Evolutionary conservation across 257 asterid genomes (phyloP), one percentile per base, ranked within the genome.

Genomic region (Lithospermum erythrorhizon): DNA sequence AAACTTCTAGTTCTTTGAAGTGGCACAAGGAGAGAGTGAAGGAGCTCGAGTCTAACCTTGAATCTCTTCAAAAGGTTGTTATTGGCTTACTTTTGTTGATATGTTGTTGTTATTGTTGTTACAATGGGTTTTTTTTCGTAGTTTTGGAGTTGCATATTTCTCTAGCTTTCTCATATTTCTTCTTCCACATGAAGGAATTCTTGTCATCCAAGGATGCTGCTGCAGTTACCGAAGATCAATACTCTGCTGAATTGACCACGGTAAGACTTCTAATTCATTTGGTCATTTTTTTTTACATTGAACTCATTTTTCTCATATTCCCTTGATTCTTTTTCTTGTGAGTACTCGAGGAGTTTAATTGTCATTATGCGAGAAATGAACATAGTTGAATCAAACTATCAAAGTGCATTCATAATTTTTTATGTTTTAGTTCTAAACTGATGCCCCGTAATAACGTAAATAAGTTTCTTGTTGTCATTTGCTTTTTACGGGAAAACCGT

Each of bases 11-110:
- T 66, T 70, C 84, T 37, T 72, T 84, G 70, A 81, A 77, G 61
- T 73, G 83, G 68, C 77, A 81, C 71, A 76, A 84, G 81, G 96
- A 80, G 66, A 83, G 74, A 75, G 84, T 66, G 30, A 71, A 62
- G 62, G 97, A 88, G 80, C 70, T 89, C 83, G 98, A 93, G 79
- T 85, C 75, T 17, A 86, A 89, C 72, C 71, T 93, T 66, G 63
- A 83, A 61, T 82, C 87, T 68, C 62, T 65, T 59, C 94, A 89
- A 78, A 78, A 78, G 81, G 98, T 88, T 23, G 49, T 41, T 41
- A 14, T 13, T 2, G 49, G 13, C 24, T 76, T 65, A 59, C 17
- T 35, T n/a, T 49, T 66, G 57, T 74, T 45, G 60, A 30, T 59
- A 32, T 59, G 64, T 29, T 52, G n/a, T 58, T 49, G 14, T 60